These are phyloP conservation scores for Globisporangium apiculatum DNA, from an alignment of 352 stramenopile species.

Conservation along the genomic window DNA sequence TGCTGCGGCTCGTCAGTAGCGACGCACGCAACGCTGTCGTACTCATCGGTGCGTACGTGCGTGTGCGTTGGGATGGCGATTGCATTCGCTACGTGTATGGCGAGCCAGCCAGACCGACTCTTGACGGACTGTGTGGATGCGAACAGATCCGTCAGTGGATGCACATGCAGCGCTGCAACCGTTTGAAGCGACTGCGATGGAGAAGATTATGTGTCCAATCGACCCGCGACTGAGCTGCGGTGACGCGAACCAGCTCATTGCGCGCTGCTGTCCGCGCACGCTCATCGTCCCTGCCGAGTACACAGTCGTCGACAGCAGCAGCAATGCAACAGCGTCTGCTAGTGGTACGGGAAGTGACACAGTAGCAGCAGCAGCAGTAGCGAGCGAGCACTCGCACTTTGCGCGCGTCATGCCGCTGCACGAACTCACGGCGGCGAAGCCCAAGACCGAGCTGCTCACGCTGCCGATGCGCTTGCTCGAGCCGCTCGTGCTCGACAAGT, in stretches of 20 bases:
- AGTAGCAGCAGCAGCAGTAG: background rate
- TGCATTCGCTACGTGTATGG: no score
- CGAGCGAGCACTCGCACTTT: conserved; percentile 52
- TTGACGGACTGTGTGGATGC: conserved; percentile 2
- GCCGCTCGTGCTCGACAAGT: conserved; percentile 60
- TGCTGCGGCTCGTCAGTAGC: conserved; percentile 51
- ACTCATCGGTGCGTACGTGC: conserved; percentile 36
- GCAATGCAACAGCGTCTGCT: background rate
- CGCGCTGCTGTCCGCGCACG: conserved; percentile 60
- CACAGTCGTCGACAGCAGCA: conserved; percentile 17
- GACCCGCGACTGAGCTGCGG: conserved; percentile 75
- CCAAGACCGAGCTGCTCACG: conserved; percentile 66
- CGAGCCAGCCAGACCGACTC: no score
- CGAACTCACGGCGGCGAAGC: conserved; percentile 59
- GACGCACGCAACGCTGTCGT: conserved; percentile 65
- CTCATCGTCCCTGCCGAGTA: conserved; percentile 68
- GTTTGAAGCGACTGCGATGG: conserved; percentile 55
- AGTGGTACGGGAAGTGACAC: background rate
- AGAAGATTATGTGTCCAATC: conserved; percentile 75
- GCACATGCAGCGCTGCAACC: conserved; percentile 37
- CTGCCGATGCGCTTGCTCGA: conserved; percentile 66
- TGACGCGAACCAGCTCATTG: conserved; percentile 82
- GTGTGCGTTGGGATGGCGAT: no score
- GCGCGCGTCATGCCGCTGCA: conserved; percentile 63
- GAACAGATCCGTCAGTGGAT: conserved; percentile 52